A percentile compares a stretch with the other conserved stretches of the same genome.
phyloP scores from a whole-genome alignment of 2,329 filamentous ascomycete genomes.

The Rhexocercosporidium sp. region DNA sequence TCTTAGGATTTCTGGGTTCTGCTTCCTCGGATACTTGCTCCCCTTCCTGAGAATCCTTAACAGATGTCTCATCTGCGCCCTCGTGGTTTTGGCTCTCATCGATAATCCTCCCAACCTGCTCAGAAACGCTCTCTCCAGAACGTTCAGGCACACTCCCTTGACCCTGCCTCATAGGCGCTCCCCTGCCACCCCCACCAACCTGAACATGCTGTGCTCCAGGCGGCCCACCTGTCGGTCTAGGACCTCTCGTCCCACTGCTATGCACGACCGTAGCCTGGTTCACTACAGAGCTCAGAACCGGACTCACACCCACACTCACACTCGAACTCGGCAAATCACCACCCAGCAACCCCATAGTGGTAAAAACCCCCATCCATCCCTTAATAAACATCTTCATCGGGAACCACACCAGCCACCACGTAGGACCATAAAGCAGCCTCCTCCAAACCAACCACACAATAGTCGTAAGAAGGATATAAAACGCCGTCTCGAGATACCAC shows the following conservation, averaged over 20 bases:
- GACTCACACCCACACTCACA: constrained; percentile 21
- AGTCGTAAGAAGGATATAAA: constrained; percentile 80
- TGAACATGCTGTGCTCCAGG: constrained; percentile 51
- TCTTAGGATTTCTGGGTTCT: constrained; percentile 57
- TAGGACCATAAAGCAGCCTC: constrained; percentile 82
- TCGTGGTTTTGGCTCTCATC: constrained; percentile 43
- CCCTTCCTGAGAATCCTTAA: constrained; percentile 39
- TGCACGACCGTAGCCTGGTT: constrained; percentile 27
- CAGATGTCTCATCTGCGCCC: constrained; percentile 44
- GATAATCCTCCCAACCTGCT: constrained; percentile 61
- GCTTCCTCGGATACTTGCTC: constrained; percentile 44
- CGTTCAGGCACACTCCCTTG: constrained; percentile 26
- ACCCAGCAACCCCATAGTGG: constrained; percentile 51
- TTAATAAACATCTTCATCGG: constrained; percentile 74
- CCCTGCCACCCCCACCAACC: constrained; percentile 48
- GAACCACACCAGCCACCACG: constrained; percentile 88
- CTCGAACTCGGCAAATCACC: background rate
- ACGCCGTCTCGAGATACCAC: constrained; percentile 92
- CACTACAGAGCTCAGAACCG: constrained; percentile 30
- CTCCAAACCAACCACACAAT: constrained; percentile 87
- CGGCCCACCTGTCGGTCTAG: constrained; percentile 20
- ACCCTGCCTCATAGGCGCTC: constrained; percentile 30
- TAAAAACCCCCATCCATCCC: constrained; percentile 59
- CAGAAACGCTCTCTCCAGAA: constrained; percentile 48
- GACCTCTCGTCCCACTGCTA: constrained; percentile 31